These are phyloP conservation scores for Leucocoprinus leucothites DNA, from an alignment of 768 basidiomycete species.

Conservation along the genomic window DNA sequence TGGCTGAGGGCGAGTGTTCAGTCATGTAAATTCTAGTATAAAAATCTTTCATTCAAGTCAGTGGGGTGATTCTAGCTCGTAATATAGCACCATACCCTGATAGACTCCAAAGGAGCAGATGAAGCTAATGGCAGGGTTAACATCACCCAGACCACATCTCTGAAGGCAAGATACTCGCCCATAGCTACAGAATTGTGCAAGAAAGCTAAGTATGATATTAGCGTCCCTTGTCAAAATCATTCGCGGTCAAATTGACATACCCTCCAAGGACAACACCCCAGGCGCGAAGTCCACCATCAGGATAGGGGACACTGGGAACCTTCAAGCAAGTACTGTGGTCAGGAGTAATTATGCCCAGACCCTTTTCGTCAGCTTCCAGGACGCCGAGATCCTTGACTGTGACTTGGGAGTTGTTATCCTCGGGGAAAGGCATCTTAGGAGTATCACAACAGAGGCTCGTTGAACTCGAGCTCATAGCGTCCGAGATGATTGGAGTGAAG, in stretches of 20 bases:
- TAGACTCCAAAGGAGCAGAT: constrained; percentile 40
- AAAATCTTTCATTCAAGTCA: constrained; percentile 26
- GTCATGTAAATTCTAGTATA: constrained; percentile 35
- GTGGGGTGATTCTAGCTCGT: neutral
- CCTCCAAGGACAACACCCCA: neutral
- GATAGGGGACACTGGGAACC: neutral
- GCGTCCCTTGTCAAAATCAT: neutral
- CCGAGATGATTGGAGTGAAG: no score
- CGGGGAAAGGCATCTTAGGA: no score
- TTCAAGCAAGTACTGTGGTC: no score
- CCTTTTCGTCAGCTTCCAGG: no score
- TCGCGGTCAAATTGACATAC: neutral
- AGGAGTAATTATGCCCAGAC: no score
- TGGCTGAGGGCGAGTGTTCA: constrained; percentile 31
- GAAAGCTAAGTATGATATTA: constrained; percentile 22
- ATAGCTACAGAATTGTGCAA: constrained; percentile 35
- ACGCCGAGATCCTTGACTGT: no score
- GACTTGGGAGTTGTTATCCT: no score
- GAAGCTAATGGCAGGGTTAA: constrained; percentile 23
- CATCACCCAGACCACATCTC: neutral
- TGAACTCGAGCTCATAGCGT: no score
- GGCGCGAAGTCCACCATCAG: neutral
- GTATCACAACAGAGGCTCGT: no score
- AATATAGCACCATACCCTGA: constrained; percentile 28
- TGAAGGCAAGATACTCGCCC: constrained; percentile 20